A percentile compares a stretch with the other conserved stretches of the same genome.
Conservation (phyloP, 192 early-diverging fungal genomes). For the Gryganskiella cystojenkinii region DNA sequence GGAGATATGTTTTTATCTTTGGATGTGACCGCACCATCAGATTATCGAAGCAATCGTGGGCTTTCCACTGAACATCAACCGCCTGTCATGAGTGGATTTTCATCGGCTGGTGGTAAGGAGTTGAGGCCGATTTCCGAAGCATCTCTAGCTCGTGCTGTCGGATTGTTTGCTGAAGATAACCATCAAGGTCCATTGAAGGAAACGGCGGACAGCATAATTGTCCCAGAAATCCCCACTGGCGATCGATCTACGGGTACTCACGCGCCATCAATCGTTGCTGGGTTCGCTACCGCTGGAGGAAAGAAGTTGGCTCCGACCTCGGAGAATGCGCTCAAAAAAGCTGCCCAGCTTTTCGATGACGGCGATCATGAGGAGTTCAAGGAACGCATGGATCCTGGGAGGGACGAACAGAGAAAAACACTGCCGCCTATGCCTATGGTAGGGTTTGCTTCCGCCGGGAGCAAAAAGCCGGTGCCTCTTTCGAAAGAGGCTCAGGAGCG, state of each 20-base stretch:
- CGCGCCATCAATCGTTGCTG: not conserved
- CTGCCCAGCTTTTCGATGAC: slow-evolving; percentile 10
- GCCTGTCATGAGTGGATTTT: not conserved
- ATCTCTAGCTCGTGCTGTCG: slow-evolving; percentile 9
- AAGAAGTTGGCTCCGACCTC: slow-evolving; percentile 19
- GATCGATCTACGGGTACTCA: not conserved
- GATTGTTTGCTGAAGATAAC: slow-evolving; percentile 12
- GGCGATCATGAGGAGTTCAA: not conserved
- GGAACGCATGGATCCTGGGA: not conserved
- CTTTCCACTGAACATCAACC: not conserved
- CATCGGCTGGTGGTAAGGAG: slow-evolving; percentile 20
- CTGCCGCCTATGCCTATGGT: not conserved
- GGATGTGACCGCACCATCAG: too few relatives aligned
- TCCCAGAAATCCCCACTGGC: too few relatives aligned
- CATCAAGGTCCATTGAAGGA: too few relatives aligned
- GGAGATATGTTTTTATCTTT: not conserved
- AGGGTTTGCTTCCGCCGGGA: slow-evolving; percentile 14
- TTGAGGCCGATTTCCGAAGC: slow-evolving; percentile 15
- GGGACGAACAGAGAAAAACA: not conserved
- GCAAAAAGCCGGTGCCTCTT: slow-evolving; percentile 1
- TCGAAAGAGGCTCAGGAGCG: slow-evolving; percentile 15
- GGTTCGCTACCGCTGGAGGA: slow-evolving; percentile 19
- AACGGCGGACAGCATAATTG: too few relatives aligned
- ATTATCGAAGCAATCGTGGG: not conserved
- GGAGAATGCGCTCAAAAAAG: slow-evolving; percentile 11